Evolutionary conservation across 2,329 filamentous ascomycete genomes (phyloP).

Genomic region (Fusarium devonianum): DNA sequence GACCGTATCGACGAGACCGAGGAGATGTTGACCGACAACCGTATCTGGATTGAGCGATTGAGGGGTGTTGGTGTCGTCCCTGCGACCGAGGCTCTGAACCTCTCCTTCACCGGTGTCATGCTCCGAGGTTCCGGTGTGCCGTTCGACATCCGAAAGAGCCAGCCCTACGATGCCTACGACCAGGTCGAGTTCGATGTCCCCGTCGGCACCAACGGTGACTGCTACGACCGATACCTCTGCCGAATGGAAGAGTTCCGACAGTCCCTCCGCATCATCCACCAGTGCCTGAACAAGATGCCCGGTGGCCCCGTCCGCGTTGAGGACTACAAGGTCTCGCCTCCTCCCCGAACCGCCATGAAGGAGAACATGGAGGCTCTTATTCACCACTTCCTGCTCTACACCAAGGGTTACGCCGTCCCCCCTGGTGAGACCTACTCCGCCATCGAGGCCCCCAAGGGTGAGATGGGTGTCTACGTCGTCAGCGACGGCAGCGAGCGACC

Average conservation of each 20-base stretch:
- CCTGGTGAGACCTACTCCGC: constrained; percentile 97
- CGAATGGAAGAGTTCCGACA: constrained; percentile 99
- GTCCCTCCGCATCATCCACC: constrained; percentile 96
- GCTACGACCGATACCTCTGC: constrained; percentile 98
- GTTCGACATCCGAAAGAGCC: constrained; percentile 95
- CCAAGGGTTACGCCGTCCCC: constrained; percentile 96
- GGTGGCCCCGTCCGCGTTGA: constrained; percentile 92
- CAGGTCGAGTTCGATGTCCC: constrained; percentile 98
- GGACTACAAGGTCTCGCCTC: constrained; percentile 97
- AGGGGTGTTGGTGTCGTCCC: constrained; percentile 90
- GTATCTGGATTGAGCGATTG: constrained; percentile 96
- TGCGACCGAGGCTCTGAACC: constrained; percentile 94
- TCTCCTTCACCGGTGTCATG: constrained; percentile 97
- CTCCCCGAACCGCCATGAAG: constrained; percentile 98
- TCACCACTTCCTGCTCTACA: constrained; percentile 98
- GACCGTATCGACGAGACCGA: constrained; percentile 99
- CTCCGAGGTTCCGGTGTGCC: constrained; percentile 94
- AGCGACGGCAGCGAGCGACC: constrained; percentile 96
- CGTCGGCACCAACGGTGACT: constrained; percentile 95
- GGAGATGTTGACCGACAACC: constrained; percentile 98
- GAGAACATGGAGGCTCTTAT: constrained; percentile 99
- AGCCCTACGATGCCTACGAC: constrained; percentile 97
- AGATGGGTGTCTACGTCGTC: constrained; percentile 98
- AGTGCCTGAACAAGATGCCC: constrained; percentile 99
- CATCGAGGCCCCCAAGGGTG: constrained; percentile 99